Base-by-base conservation (phyloP, 2,329 filamentous ascomycete species). In the Fusarium clavum region DNA sequence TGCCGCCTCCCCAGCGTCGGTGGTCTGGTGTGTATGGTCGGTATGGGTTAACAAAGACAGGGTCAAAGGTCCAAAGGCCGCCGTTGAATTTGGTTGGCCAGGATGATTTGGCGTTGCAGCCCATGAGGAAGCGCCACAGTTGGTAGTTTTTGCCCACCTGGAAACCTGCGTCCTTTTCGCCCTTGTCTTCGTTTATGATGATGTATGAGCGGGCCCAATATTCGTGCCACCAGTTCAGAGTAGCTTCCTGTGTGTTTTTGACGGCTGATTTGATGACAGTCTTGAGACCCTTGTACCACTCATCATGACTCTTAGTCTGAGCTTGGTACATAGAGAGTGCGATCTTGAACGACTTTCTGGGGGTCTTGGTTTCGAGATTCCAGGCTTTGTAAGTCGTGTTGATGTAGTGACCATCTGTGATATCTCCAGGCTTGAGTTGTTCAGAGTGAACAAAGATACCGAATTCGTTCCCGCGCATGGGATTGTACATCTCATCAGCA, bases 81-180 rank as follows among this genome's bases (percentile, higher is more conserved):
- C 59, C 57, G 9, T 62, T 62, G 13, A 62, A 62, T 16, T 62
- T 61, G 6, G 59, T 62, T 0, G 59, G 59, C 59, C 59, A 62
- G 1, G 49, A 30, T 0, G 57, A 38, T 7, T 54, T 61, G 2
- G 59, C 59, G 6, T 62, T 62, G 3, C 57, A 62, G 4, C 59
- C 59, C 59, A 62, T 61, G 1, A 62, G 57, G 11, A 61, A 62
- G n/a, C 59, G 57, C 59, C 59, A 62, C 4, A 62, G 30, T 8
- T 62, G 59, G 18, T 61, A 62, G 14, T 61, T 62, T 6, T 61
- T 61, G 0, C 57, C 57, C 2, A 62, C 59, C 9, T 62, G 59
- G 3, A 62, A 62, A 2, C 59, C 59, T 22, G 45, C 16, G 5
- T 62, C 30, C 1, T 62, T 53, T 10, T 62, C 45, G 0, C 57